Conservation (phyloP, 306 rosid genomes). For the Sphenostylis stenocarpa region DNA sequence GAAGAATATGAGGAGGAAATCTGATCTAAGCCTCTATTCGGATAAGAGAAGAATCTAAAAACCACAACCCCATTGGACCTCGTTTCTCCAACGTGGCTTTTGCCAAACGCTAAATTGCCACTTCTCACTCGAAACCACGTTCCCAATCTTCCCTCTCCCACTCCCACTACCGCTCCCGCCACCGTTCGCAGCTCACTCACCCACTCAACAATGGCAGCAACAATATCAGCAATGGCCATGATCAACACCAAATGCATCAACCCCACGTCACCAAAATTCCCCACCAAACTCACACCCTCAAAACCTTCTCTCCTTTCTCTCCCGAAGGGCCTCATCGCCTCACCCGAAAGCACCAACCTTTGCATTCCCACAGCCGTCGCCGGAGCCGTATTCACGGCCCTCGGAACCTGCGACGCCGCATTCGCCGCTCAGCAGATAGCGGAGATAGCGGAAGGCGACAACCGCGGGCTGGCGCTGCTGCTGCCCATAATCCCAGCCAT, state of each 20-base stretch:
- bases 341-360: conserved; percentile 26
- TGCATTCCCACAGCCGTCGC: conserved; percentile 65
- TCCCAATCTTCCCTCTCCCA: background rate
- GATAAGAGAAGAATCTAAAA: conserved; percentile 80
- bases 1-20: conserved; percentile 53
- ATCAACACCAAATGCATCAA: conserved; percentile 67
- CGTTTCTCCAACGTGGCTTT: conserved; percentile 34
- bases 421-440: conserved; percentile 82
- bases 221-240: conserved; percentile 75
- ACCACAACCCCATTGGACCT: conserved; percentile 53
- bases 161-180: background rate
- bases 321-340: conserved; percentile 39
- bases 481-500: conserved; percentile 78
- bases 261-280: conserved; percentile 38
- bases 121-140: background rate
- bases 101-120: conserved; percentile 35
- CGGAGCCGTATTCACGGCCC: conserved; percentile 70
- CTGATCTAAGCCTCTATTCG: conserved; percentile 20
- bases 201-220: conserved; percentile 70
- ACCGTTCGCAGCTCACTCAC: background rate
- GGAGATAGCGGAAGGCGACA: conserved; percentile 78
- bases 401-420: conserved; percentile 59
- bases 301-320: conserved; percentile 54
- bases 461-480: conserved; percentile 78
- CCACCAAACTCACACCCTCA: conserved; percentile 41